Percentiles rank a stretch among this genome's conserved stretches.
phyloP scores from a whole-genome alignment of 1,139 yeast species.

The Kodamaea derodonti region DNA sequence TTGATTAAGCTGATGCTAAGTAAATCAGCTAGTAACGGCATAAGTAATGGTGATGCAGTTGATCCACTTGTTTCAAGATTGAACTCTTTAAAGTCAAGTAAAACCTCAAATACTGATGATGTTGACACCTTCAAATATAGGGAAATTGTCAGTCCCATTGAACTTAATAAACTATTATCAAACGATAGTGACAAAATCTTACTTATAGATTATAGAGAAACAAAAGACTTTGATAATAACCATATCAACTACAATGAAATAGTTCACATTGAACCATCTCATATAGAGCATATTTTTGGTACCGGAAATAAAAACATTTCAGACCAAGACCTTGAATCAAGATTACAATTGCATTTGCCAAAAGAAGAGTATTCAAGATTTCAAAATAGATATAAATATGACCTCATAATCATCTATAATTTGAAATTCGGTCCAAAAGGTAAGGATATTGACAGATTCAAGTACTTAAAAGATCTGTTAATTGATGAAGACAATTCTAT shows the following conservation, averaged over 20 bases:
- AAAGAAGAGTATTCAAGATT: slow-evolving; percentile 51
- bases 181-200: slow-evolving; percentile 27
- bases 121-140: slow-evolving; percentile 14
- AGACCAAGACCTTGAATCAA: slow-evolving; percentile 59
- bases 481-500: slow-evolving; percentile 13
- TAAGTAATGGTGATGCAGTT: neutral
- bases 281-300: slow-evolving; percentile 22
- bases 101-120: slow-evolving; percentile 2
- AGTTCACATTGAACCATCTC: slow-evolving; percentile 70
- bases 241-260: slow-evolving; percentile 57
- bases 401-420: slow-evolving; percentile 63
- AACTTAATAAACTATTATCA: slow-evolving; percentile 17
- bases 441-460: slow-evolving; percentile 25
- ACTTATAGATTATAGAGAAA: slow-evolving; percentile 63
- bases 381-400: slow-evolving; percentile 49
- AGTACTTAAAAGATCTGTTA: slow-evolving; percentile 20
- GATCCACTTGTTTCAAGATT: slow-evolving; percentile 16
- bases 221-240: slow-evolving; percentile 52
- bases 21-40: neutral
- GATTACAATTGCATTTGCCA: slow-evolving; percentile 53
- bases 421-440: slow-evolving; percentile 23
- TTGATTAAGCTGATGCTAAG: slow-evolving; percentile 7
- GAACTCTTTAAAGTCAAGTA: slow-evolving; percentile 7
- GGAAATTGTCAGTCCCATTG: slow-evolving; percentile 25
- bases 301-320: slow-evolving; percentile 30